Base-by-base conservation (phyloP, 2,329 filamentous ascomycete genomes). In the Pezicula neosporulosa region DNA sequence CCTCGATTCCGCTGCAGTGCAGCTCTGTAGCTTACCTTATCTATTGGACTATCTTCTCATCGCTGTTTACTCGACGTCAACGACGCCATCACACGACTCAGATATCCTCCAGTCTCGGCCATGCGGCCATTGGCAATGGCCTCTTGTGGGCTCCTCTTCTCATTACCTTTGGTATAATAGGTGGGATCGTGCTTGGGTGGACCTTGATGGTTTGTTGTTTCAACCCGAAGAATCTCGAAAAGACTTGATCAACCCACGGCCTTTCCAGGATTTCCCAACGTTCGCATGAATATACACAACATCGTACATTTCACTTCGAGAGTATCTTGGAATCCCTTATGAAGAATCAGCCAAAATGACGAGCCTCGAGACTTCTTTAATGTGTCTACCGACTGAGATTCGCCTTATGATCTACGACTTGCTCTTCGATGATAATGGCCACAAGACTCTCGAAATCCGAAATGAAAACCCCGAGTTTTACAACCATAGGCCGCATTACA, bases 381-480 rank as follows among this genome's bases (percentile, higher is more conserved):
- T 63, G 50, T 48, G 50, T 15, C 53, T 63, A 7, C 63, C 61
- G 4, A 49, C 53, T 27, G 62, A 64, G 49, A 57, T 65, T 8
- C 57, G 62, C 16, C 47, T 63, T 15, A 57, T 60, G 49, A 63
- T 64, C n/a, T 63, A 63, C 36, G 60, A 66, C 12, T 68, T 74
- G 39, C 68, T 78, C 12, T 69, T 78, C 42, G 63, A 74, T 52
- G 69, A 72, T 49, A 53, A 48, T 9, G 48, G 50, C 37, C 59
- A 68, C 39, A 66, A 64, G 27, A 60, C 61, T 10, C 68, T 78
- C 8, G 60, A 63, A 12, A 74, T 78, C 21, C 69, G 70, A 21
- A 75, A 71, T 48, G 60, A 60, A 21, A 45, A 47, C 24, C 59
- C 47, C 36, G 54, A 58, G 48, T 51, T 37, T 53, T 71, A 51